Conservation (phyloP, 305 asterid species). For the Plantago lanceolata region DNA sequence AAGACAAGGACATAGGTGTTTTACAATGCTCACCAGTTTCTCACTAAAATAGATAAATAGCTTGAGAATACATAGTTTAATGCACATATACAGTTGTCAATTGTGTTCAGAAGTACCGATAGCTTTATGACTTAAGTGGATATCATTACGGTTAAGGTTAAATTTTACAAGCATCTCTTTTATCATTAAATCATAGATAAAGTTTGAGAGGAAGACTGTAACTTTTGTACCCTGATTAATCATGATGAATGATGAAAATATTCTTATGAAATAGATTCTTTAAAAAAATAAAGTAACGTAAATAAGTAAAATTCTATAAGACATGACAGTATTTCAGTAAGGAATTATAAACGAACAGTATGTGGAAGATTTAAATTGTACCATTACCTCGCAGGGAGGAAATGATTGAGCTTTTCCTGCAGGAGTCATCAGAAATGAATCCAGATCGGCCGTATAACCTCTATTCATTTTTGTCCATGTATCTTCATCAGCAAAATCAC, state of each 20-base stretch:
- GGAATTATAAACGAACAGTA: slow-evolving; percentile 10
- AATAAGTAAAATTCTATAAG: no score
- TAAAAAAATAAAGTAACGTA: background rate
- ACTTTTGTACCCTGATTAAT: background rate
- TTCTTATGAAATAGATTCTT: background rate
- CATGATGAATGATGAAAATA: background rate
- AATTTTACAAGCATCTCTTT: slow-evolving; percentile 3
- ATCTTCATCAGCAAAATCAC: slow-evolving; percentile 81
- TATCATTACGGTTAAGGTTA: background rate
- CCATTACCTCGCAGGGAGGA: slow-evolving; percentile 50
- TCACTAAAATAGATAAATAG: background rate
- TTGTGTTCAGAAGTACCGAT: background rate
- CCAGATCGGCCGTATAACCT: slow-evolving; percentile 82
- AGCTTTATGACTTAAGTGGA: slow-evolving; percentile 1
- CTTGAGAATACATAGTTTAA: background rate
- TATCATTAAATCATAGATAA: slow-evolving; percentile 2
- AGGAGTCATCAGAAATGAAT: slow-evolving; percentile 71
- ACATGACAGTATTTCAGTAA: slow-evolving; percentile 4
- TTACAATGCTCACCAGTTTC: slow-evolving; percentile 7
- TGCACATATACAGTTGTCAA: background rate
- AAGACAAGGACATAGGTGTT: background rate
- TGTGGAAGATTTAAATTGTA: slow-evolving; percentile 21
- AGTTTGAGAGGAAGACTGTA: slow-evolving; percentile 17
- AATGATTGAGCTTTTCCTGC: slow-evolving; percentile 64
- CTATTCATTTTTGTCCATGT: slow-evolving; percentile 88